Percentiles rank a stretch among this genome's conserved stretches.
phyloP scores from a whole-genome alignment of 768 basidiomycete species.

The Russula griseocarnosa region DNA sequence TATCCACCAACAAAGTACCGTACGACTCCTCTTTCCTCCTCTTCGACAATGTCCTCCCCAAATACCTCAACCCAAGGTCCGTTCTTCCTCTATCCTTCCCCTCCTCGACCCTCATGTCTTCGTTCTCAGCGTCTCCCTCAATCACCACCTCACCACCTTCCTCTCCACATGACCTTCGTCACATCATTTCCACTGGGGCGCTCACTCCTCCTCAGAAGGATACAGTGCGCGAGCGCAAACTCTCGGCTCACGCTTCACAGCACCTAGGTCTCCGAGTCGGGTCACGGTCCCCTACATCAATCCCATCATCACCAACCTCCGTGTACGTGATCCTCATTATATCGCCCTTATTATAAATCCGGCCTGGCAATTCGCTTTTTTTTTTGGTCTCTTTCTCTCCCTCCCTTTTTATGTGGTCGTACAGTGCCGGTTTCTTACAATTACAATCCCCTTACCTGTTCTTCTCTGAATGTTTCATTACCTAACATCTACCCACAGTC shows the following conservation, averaged over 20 bases:
- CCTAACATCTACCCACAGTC: constrained; percentile 33
- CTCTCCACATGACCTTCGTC: constrained; percentile 46
- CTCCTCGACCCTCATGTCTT: not conserved
- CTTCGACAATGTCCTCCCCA: constrained; percentile 22
- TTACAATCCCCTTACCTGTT: not conserved
- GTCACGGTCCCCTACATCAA: constrained; percentile 66
- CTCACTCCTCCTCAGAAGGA: constrained; percentile 41
- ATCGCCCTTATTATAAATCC: constrained; percentile 15
- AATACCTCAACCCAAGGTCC: constrained; percentile 4
- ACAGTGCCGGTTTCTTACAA: constrained; percentile 3
- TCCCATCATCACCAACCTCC: constrained; percentile 75
- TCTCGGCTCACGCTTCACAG: constrained; percentile 47
- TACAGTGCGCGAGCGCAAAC: constrained; percentile 36
- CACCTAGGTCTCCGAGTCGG: constrained; percentile 49
- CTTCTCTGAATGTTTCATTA: constrained; percentile 11
- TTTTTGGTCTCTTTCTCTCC: not conserved
- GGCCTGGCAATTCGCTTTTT: not conserved
- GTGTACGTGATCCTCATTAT: constrained; percentile 47
- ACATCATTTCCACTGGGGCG: constrained; percentile 50
- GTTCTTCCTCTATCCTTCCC: not conserved
- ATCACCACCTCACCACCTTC: constrained; percentile 19
- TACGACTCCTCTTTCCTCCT: not conserved
- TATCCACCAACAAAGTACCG: not conserved
- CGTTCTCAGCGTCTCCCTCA: constrained; percentile 22
- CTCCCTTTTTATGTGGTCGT: not conserved